Evolutionary conservation across 139 green algal species (phyloP).

Genomic region (Tetradesmus obliquus): DNA sequence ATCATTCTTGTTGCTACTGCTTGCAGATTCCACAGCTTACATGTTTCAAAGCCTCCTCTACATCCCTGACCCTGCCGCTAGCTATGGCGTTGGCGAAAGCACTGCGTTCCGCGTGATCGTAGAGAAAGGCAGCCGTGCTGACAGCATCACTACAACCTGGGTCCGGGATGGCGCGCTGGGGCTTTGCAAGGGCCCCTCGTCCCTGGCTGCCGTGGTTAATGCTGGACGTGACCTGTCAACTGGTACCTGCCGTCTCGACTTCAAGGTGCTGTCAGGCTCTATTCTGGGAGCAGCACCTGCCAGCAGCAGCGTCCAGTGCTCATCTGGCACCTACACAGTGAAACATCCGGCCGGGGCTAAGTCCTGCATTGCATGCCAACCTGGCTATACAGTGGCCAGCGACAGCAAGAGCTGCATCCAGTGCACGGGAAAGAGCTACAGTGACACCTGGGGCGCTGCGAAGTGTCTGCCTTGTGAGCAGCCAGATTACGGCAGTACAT

Average conservation of each 20-base stretch:
- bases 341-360: not conserved
- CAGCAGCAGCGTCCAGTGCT: not conserved
- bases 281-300: not conserved
- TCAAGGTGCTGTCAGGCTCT: not conserved
- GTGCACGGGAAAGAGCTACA: not conserved
- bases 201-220: not conserved
- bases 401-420: not conserved
- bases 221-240: not conserved
- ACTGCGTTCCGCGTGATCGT: not conserved
- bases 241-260: not conserved
- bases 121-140: not conserved
- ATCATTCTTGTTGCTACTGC: not conserved
- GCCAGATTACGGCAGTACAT: not conserved
- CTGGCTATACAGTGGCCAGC: not conserved
- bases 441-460: not conserved
- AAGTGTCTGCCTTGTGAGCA: not conserved
- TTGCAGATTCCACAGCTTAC: not conserved
- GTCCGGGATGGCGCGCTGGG: not conserved
- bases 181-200: not conserved
- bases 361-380: not conserved
- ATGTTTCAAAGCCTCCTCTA: not conserved
- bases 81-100: not conserved
- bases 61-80: not conserved
- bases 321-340: not conserved
- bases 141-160: not conserved